Conservation (phyloP, 2,329 filamentous ascomycete genomes). For the Ceratocystis variospora region DNA sequence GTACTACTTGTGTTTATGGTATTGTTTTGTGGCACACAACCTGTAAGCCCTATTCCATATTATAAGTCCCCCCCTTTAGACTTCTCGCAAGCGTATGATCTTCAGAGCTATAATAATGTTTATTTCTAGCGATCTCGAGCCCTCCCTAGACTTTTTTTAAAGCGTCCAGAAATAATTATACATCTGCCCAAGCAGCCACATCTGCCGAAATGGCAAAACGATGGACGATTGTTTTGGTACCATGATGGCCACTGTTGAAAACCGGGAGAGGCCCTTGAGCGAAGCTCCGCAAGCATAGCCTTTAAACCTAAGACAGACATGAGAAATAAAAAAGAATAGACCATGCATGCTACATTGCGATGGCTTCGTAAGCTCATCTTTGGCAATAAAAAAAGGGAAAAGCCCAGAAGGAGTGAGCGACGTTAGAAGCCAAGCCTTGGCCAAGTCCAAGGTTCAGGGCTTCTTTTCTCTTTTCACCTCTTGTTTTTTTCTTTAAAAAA, state of each 20-base stretch:
- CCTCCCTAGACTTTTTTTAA: background rate
- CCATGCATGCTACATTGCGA: no score
- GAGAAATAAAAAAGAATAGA: no score
- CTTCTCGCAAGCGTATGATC: background rate
- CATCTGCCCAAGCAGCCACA: background rate
- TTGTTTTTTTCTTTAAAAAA: background rate
- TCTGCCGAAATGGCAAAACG: background rate
- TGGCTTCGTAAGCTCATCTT: background rate
- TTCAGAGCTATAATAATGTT: background rate
- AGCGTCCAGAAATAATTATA: background rate
- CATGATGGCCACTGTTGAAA: background rate
- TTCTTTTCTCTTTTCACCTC: conserved; percentile 4
- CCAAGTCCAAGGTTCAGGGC: background rate
- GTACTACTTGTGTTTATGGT: conserved; percentile 1
- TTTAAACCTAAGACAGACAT: no score
- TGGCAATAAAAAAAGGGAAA: background rate
- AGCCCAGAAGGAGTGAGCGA: background rate
- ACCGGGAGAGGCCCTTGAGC: background rate
- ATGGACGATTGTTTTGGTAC: background rate
- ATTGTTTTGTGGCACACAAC: background rate
- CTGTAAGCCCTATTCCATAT: background rate
- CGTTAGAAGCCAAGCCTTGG: conserved; percentile 4
- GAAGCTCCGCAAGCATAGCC: no score
- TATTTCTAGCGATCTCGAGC: background rate
- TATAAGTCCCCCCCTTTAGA: background rate